Conservation (phyloP, 306 rosid genomes). For the Betula pendula region DNA sequence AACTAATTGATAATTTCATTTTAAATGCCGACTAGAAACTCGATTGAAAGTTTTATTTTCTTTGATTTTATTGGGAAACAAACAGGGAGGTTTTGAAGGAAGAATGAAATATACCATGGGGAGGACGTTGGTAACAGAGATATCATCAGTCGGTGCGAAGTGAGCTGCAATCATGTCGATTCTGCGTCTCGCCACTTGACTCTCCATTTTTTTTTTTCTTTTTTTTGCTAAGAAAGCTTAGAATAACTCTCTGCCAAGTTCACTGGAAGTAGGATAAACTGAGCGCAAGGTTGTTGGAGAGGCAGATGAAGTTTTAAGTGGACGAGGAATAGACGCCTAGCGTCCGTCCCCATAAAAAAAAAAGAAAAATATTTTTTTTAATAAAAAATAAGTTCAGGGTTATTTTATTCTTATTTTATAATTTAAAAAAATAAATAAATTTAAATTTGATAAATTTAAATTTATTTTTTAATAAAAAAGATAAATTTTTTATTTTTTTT, state of each 20-base stretch:
- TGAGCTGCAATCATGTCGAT: conserved; percentile 60
- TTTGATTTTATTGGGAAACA: conserved; percentile 13
- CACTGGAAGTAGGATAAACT: background rate
- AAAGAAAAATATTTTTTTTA: too few species aligned
- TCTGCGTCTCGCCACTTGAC: conserved; percentile 63
- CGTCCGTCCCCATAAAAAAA: too few species aligned
- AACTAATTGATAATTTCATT: background rate
- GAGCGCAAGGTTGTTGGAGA: background rate
- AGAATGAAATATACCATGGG: conserved; percentile 49
- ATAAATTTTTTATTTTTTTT: too few species aligned
- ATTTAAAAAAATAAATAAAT: too few species aligned
- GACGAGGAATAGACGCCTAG: background rate
- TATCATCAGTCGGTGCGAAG: conserved; percentile 53
- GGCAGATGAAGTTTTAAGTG: background rate
- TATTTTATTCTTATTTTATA: too few species aligned
- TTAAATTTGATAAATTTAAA: too few species aligned
- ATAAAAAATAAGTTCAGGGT: too few species aligned
- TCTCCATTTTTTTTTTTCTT: conserved; percentile 42
- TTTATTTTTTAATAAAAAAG: too few species aligned
- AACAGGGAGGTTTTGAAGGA: background rate
- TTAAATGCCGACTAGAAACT: background rate
- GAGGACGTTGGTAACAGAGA: conserved; percentile 49
- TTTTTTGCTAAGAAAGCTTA: conserved; percentile 1
- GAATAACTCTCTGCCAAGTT: background rate
- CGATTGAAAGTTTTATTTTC: conserved; percentile 2